Percentiles rank a stretch among this genome's conserved stretches.
These are phyloP conservation scores for Aaosphaeria arxii DNA, from an alignment of 2,329 filamentous ascomycete genomes.

Conservation along the genomic window DNA sequence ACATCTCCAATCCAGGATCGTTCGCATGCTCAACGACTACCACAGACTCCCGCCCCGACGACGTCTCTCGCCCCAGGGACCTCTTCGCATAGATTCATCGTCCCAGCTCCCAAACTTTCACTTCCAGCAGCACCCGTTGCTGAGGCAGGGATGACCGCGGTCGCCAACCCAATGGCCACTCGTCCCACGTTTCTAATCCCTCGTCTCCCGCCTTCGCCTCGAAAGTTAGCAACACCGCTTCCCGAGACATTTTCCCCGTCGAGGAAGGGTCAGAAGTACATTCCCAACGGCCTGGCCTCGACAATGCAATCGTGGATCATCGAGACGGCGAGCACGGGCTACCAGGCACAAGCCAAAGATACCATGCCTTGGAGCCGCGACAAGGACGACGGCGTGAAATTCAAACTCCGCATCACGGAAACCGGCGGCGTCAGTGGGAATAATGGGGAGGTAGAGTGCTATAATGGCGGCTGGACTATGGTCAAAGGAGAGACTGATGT, in stretches of 20 bases:
- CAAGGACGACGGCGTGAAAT: conserved; percentile 22
- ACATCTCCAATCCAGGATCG: not conserved
- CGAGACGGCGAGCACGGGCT: conserved; percentile 33
- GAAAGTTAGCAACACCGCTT: conserved; percentile 31
- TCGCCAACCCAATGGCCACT: not conserved
- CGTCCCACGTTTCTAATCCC: conserved; percentile 41
- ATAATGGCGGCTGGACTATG: conserved; percentile 19
- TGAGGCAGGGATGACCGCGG: conserved; percentile 2
- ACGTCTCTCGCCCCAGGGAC: not conserved
- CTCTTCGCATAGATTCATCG: conserved; percentile 24
- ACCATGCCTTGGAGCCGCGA: conserved; percentile 13
- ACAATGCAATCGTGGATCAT: conserved; percentile 52
- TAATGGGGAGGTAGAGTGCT: conserved; percentile 15
- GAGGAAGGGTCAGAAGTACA: conserved; percentile 48
- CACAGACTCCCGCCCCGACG: not conserved
- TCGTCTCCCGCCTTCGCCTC: conserved; percentile 24
- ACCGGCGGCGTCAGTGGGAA: not conserved
- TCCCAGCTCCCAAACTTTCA: conserved; percentile 14
- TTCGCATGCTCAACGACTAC: not conserved
- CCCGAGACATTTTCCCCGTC: conserved; percentile 56
- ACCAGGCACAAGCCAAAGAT: conserved; percentile 11
- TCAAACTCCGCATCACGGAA: conserved; percentile 12
- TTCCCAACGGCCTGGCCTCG: conserved; percentile 49
- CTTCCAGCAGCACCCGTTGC: conserved; percentile 6
- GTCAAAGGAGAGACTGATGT: conserved; percentile 13